Base-by-base conservation (phyloP, 2,329 filamentous ascomycete species). In the Rhynchosporium agropyri region DNA sequence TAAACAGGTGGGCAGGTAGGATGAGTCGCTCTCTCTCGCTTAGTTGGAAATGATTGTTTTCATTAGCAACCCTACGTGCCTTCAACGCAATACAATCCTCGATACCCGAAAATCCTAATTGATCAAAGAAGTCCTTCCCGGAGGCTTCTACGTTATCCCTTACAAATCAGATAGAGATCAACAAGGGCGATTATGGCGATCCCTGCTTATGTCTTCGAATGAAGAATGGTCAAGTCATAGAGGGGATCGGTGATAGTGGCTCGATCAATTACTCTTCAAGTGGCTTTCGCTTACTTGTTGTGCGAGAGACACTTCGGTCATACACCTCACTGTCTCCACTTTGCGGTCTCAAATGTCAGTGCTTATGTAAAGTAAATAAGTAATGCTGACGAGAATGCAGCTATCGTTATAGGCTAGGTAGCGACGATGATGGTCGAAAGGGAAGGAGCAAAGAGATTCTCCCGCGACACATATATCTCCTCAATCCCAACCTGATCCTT, bases 381-480 rank as follows among this genome's bases (percentile, higher is more conserved):
- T 29, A 49, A 5, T 12, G 28, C 9, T 51, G 31, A 9, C 13
- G 53, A 5, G 53, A 42, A 43, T 36, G 29, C 33, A 29, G 4
- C 13, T 20, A 20, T 48, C 55, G 28, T 58, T 4, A 26, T 45
- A 20, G 42, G 15, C 6, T 3, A 5, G 43, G 42, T 6, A 58
- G 40, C 28, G 28, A 36, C 40, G 42, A 57, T 12, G 29, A 15
- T 3, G 29, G 20, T 33, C 26, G 36, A 20, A 43, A 13, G 12
- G 55, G 56, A 49, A 59, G 26, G 56, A 50, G 56, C 56, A 31
- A 50, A 42, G 45, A 20, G 29, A 8, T 42, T 4, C 26, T 26
- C 28, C 2, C 31, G n/a, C 10, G 31, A 50, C 20, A 59, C 40
- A 40, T 33, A 50, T 49, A 6, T 12, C 20, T 4, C 12, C 9